Base-by-base conservation (phyloP, 2,329 filamentous ascomycete species). In the Colletotrichum sp. region DNA sequence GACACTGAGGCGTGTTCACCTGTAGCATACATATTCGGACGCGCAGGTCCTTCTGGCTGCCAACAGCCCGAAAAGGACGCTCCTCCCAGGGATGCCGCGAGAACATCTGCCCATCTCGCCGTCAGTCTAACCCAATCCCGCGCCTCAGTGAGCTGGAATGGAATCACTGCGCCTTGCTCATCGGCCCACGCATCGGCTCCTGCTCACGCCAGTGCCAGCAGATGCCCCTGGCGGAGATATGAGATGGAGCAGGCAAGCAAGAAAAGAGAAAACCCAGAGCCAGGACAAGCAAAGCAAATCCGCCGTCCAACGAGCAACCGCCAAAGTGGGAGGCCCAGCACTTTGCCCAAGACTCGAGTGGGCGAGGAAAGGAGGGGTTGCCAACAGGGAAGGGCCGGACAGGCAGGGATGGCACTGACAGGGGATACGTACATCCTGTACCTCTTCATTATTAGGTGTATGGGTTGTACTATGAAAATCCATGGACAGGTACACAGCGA, bases 401-500 rank as follows among this genome's bases (percentile, higher is more conserved):
- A 32, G 25, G 22, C 69, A 72, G 73, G 69, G 73, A 49, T 72
- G 34, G 12, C 63, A 39, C 57, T 16, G 44, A 49, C 44, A n/a
- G n/a, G 39, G 32, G 55, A 44, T 68, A 59, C 70, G 32, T 61
- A 52, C 22, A 52, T 32, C 34, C 25, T 19, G 52, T 62, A 59
- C 64, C n/a, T 57, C 36, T 64, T 68, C 32, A 29, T 62, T 70
- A 70, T 62, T 44, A 32, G 25, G 15, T 49, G 68, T 63, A 49
- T 63, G 68, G 67, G 67, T 39, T 69, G 59, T 73, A 76, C 61
- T 65, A 67, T 73, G 64, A 64, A 61, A 62, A 75, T 44, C 36
- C 64, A 64, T 52, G 64, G 73, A 65, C 70, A 65, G 70, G 73
- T 39, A 69, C 39, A 32, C 32, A 61, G 65, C 34, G 44, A 49